Evolutionary conservation across 2,329 filamentous ascomycete genomes (phyloP), one percentile per base, ranked within the genome.

Genomic region (Aspergillus persii): DNA sequence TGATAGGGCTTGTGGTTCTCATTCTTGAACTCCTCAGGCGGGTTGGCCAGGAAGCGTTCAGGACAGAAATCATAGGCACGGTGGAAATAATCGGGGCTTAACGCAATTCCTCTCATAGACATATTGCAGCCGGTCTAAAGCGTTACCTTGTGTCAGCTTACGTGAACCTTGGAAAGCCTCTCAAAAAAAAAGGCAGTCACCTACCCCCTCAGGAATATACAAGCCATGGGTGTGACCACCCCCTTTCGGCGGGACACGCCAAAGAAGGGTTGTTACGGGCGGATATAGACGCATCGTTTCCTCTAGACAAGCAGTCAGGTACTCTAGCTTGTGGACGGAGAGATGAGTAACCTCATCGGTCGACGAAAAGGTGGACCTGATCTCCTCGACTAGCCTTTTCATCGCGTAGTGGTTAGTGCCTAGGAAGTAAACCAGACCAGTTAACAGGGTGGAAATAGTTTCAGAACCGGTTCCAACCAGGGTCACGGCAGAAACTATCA

Each of bases 381-480:
- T 67, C 62, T 83, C 80, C 0, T 69, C 15, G 1, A 66, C 65
- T 2, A 81, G 57, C 48, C 69, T 77, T 59, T 65, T 54, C 6
- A 78, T 59, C 0, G 63, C 65, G 0, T 64, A 55, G 0, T 77
- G 77, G 47, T 76, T 72, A 5, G 51, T 64, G 30, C 79, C 62
- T 0, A 84, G 66, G 0, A 78, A 69, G 54, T 75, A 82, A 0
- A 78, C 79, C 0, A 70, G 67, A 0, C 79, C 80, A 0, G 74
- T 69, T 0, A 83, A 68, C 0, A 76, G 61, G 0, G 80, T 81
- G 0, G 80, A 79, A 0, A 79, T 82, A 0, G 81, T 83, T 56
- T 83, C 80, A 1, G 71, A 76, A 0, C 80, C 80, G 0, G 78
- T 76, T 1, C 73, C 51, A 18, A 80, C 66, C 27, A 79, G 48